phyloP scores from a whole-genome alignment of 1,284 basidiomycete genomes.

The Apiotrichum gracile region DNA sequence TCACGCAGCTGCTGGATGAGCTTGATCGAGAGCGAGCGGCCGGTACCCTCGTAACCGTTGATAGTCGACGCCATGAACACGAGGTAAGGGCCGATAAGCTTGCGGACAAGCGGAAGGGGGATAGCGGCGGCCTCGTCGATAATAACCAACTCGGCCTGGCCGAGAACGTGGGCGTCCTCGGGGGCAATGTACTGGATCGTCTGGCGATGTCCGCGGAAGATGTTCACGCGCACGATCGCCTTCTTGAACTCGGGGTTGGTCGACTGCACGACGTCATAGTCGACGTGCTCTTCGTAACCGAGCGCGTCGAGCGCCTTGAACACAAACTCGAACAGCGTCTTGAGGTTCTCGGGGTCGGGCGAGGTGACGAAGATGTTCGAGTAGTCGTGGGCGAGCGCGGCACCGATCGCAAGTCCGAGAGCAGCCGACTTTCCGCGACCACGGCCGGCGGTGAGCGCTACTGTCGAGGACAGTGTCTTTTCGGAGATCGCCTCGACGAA shows the following conservation, averaged over 20 bases:
- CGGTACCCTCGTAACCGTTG: constrained; percentile 99
- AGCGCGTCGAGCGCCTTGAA: constrained; percentile 95
- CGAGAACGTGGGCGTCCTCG: constrained; percentile 92
- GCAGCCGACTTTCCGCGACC: constrained; percentile 97
- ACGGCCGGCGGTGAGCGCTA: constrained; percentile 87
- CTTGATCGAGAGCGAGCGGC: constrained; percentile 93
- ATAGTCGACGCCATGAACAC: constrained; percentile 98
- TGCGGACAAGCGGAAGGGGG: constrained; percentile 87
- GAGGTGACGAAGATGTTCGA: constrained; percentile 98
- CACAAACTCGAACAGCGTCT: constrained; percentile 95
- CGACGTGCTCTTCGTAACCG: constrained; percentile 95
- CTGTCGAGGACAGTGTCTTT: constrained; percentile 89
- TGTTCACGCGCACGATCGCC: constrained; percentile 91
- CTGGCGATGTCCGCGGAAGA: constrained; percentile 88
- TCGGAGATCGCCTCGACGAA: constrained; percentile 88
- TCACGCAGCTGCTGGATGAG: constrained; percentile 95
- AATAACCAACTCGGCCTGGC: constrained; percentile 95
- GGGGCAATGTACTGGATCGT: constrained; percentile 98
- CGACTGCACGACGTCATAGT: constrained; percentile 92
- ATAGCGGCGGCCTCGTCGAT: constrained; percentile 99
- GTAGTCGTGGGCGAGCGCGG: constrained; percentile 89
- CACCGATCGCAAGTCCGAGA: constrained; percentile 86
- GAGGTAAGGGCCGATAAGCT: constrained; percentile 93
- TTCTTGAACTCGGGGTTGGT: constrained; percentile 93
- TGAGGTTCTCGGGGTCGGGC: constrained; percentile 95